These are phyloP conservation scores for Uncinocarpus reesii DNA, from an alignment of 2,329 filamentous ascomycete genomes.

Conservation along the genomic window DNA sequence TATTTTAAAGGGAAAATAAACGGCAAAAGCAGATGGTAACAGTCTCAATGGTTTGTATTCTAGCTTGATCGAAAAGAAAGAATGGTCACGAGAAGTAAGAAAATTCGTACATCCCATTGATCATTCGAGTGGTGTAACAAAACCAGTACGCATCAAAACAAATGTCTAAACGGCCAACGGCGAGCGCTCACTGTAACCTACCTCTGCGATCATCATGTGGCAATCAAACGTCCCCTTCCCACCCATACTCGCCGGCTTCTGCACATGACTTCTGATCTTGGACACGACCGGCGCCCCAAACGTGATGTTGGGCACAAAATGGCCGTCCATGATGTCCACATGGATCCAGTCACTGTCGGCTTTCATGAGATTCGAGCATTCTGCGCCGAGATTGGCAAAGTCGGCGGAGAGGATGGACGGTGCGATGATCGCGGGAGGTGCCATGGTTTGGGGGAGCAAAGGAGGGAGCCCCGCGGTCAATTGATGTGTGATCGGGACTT, in stretches of 20 bases:
- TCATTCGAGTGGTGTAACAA: too few species aligned
- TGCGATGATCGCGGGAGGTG: slow-evolving; percentile 85
- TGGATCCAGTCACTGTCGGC: slow-evolving; percentile 88
- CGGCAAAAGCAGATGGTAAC: too few species aligned
- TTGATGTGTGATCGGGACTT: too few species aligned
- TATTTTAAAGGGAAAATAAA: slow-evolving; percentile 13
- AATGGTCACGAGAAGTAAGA: too few species aligned
- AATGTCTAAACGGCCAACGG: too few species aligned
- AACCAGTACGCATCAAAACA: too few species aligned
- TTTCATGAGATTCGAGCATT: slow-evolving; percentile 75
- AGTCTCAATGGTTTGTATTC: too few species aligned
- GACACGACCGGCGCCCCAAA: slow-evolving; percentile 92
- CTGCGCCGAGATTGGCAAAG: slow-evolving; percentile 77
- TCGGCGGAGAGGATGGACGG: slow-evolving; percentile 97
- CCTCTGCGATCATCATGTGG: slow-evolving; percentile 99
- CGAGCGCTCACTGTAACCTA: too few species aligned
- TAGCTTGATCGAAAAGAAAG: neutral
- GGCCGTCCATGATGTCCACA: slow-evolving; percentile 96
- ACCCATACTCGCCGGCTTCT: slow-evolving; percentile 55
- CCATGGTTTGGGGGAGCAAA: slow-evolving; percentile 47
- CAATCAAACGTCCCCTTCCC: slow-evolving; percentile 94
- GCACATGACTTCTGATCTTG: slow-evolving; percentile 80
- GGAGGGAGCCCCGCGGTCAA: too few species aligned
- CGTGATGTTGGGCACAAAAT: slow-evolving; percentile 97
- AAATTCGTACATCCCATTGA: neutral